phyloP scores from a whole-genome alignment of 306 rosid genomes.

The Spatholobus suberectus region DNA sequence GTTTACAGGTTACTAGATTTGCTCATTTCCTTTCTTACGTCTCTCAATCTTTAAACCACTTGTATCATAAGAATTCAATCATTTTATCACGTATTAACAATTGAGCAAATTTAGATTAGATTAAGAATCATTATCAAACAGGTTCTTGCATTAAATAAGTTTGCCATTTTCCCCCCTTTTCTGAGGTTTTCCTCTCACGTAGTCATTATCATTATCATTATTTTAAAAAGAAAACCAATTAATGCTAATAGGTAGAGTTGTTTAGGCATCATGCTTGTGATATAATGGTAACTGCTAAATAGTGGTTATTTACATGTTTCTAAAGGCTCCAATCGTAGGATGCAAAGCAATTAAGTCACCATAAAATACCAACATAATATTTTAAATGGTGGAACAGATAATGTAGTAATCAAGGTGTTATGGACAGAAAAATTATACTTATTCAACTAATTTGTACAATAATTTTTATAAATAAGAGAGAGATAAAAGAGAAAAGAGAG shows the following conservation, averaged over 20 bases:
- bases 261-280: background rate
- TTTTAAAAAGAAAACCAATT: background rate
- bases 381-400: background rate
- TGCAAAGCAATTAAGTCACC: background rate
- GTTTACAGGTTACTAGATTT: slow-evolving; percentile 56
- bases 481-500: background rate
- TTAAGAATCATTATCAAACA: background rate
- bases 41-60: background rate
- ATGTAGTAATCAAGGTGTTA: background rate
- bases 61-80: slow-evolving; percentile 26
- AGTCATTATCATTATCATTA: background rate
- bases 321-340: background rate
- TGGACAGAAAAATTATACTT: background rate
- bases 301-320: slow-evolving; percentile 13
- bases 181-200: background rate
- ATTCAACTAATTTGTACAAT: background rate
- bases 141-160: slow-evolving; percentile 9
- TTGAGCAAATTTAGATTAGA: background rate
- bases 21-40: background rate
- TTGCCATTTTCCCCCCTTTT: background rate
- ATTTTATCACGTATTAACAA: background rate
- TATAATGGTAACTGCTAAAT: background rate
- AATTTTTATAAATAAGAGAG: background rate
- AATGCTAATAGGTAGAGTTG: slow-evolving; percentile 8
- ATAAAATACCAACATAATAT: background rate